Conservation (phyloP, 108 stramenopile genomes). For the Fragilaria radians region DNA sequence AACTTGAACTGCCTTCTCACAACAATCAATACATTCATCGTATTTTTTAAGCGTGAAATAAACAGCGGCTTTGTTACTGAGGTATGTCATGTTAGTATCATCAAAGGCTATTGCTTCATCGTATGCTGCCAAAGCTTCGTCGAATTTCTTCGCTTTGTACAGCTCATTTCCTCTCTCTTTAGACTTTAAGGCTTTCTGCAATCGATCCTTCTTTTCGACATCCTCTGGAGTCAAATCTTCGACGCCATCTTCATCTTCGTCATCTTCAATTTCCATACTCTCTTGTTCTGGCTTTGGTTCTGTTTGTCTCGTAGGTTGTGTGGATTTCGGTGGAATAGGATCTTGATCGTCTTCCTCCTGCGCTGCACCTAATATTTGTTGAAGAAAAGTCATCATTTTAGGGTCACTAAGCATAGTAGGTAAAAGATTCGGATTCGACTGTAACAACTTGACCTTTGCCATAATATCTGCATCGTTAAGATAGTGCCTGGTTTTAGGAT, state of each 20-base stretch:
- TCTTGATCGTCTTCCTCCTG: slow-evolving; percentile 30
- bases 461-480: slow-evolving; percentile 90
- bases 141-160: slow-evolving; percentile 94
- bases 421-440: slow-evolving; percentile 83
- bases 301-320: slow-evolving; percentile 17
- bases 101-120: slow-evolving; percentile 96
- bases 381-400: slow-evolving; percentile 80
- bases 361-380: slow-evolving; percentile 43
- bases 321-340: slow-evolving; percentile 16
- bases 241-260: slow-evolving; percentile 67
- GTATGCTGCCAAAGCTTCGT: slow-evolving; percentile 93
- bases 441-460: slow-evolving; percentile 83
- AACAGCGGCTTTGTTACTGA: slow-evolving; percentile 95
- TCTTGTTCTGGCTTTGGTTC: slow-evolving; percentile 41
- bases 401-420: slow-evolving; percentile 85
- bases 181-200: slow-evolving; percentile 61
- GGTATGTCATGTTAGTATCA: slow-evolving; percentile 92
- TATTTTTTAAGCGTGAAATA: slow-evolving; percentile 90
- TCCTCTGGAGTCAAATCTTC: slow-evolving; percentile 75
- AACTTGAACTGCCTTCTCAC: slow-evolving; percentile 85
- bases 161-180: slow-evolving; percentile 91
- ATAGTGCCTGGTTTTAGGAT: slow-evolving; percentile 88
- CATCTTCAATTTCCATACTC: too few species aligned
- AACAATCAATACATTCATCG: slow-evolving; percentile 78
- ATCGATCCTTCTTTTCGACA: slow-evolving; percentile 70